A percentile compares a stretch with the other conserved stretches of the same genome.
Conservation (phyloP, 192 early-diverging fungal species). For the Umbelopsis ramanniana region DNA sequence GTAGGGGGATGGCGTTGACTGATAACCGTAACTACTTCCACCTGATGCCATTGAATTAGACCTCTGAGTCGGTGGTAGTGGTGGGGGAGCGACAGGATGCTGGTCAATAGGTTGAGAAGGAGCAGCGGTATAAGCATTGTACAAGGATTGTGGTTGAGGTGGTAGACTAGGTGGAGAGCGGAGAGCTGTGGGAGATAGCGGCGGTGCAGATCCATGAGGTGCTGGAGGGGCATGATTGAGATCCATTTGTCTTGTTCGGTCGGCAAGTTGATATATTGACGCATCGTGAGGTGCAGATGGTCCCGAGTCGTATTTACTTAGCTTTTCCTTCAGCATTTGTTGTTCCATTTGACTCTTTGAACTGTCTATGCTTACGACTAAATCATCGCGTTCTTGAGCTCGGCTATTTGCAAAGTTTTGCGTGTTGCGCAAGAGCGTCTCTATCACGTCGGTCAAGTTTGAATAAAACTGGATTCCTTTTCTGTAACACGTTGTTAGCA, state of each 20-base stretch:
- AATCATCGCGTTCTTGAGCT: slow-evolving; percentile 58
- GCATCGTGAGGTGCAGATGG: slow-evolving; percentile 22
- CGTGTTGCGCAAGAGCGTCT: slow-evolving; percentile 55
- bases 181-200: slow-evolving; percentile 17
- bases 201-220: slow-evolving; percentile 23
- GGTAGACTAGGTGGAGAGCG: slow-evolving; percentile 9
- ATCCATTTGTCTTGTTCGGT: slow-evolving; percentile 33
- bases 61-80: neutral
- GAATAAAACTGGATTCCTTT: slow-evolving; percentile 76
- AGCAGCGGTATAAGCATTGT: neutral
- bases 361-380: slow-evolving; percentile 57
- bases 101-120: slow-evolving; percentile 6
- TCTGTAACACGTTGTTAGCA: slow-evolving; percentile 25
- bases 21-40: neutral
- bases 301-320: slow-evolving; percentile 49
- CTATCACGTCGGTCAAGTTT: slow-evolving; percentile 61
- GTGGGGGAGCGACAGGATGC: neutral
- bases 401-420: slow-evolving; percentile 64
- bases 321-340: slow-evolving; percentile 60
- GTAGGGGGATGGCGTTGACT: neutral
- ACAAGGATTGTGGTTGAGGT: neutral
- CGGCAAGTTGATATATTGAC: slow-evolving; percentile 31
- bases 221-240: slow-evolving; percentile 29
- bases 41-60: slow-evolving; percentile 8
- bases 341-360: slow-evolving; percentile 64